Evolutionary conservation across 2,329 filamentous ascomycete species (phyloP).

Genomic region (Fusarium sp.): DNA sequence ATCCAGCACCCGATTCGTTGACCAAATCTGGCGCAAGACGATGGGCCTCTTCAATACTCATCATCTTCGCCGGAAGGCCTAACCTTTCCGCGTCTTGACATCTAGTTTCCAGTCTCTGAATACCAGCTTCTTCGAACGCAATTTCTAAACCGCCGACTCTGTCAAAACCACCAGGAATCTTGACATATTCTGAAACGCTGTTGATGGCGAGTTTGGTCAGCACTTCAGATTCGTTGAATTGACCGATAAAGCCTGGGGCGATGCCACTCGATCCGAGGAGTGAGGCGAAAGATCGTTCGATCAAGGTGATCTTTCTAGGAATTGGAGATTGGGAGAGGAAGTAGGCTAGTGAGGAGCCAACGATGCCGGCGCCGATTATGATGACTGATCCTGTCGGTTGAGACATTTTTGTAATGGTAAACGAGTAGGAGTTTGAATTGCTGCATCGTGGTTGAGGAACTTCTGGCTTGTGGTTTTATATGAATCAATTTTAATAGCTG

Average conservation of each 20-base stretch:
- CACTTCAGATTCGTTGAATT: constrained; percentile 40
- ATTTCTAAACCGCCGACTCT: constrained; percentile 38
- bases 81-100: constrained; percentile 5
- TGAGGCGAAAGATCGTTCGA: constrained; percentile 30
- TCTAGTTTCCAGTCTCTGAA: constrained; percentile 17
- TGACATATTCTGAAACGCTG: constrained; percentile 35
- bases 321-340: constrained; percentile 17
- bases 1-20: constrained; percentile 4
- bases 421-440: not conserved
- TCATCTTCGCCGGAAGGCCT: constrained; percentile 17
- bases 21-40: constrained; percentile 35
- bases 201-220: constrained; percentile 40
- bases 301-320: constrained; percentile 25
- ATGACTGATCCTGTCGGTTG: constrained; percentile 22
- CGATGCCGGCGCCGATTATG: constrained; percentile 36
- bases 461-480: not conserved
- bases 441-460: fast-evolving
- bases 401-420: constrained; percentile 5
- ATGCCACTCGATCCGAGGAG: constrained; percentile 38
- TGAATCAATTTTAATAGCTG: not conserved
- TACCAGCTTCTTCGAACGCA: constrained; percentile 21
- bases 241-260: constrained; percentile 39
- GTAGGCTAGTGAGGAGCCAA: constrained; percentile 30
- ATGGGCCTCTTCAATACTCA: constrained; percentile 27
- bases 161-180: constrained; percentile 38